Base-by-base conservation (phyloP, 148 eudicot species). In the Chenopodium album region DNA sequence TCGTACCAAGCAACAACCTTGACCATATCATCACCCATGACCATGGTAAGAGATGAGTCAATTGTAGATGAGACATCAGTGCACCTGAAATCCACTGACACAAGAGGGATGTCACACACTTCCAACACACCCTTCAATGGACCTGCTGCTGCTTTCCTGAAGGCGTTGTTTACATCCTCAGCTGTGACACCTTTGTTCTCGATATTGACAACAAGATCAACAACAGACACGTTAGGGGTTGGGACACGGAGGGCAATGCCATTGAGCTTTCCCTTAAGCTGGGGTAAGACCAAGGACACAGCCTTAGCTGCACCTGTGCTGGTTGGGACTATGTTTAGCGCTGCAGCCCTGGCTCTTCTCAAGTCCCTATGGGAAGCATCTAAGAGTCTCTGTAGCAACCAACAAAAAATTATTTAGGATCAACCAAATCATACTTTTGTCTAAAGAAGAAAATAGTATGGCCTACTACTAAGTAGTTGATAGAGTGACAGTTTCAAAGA, bases 221-320 rank as follows among this genome's bases (percentile, higher is more conserved):
- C 99, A 20, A 96, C 99, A 0, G 99, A 96, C 3, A 96, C 99
- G 32, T 96, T 96, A n/a, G 99, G 99, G 16, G 99, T 96, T 7
- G 99, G 99, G 48, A 96, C 99, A 28, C 99, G 90, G 75, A 94
- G 98, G 17, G 99, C 99, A 26, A 96, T 96, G 22, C 99, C 98
- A 48, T 96, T 96, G 79, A 96, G 98, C 93, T 96, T 96, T 62
- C 99, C 99, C 90, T 96, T 96, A 22, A 96, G 97, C 85, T 96
- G 95, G 41, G 99, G 99, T n/a, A 96, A 87, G 60, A 96, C 99
- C 3, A 96, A 83, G 28, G 99, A 92, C 76, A 96, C 99, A 3
- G 99, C 99, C 92, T 96, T 96, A 82, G 99, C 99, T 78, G 99
- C 99, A 78, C 99, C 99, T 0, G 99, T 96, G 90, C 99, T 96